Evolutionary conservation across 106 monocot genomes (phyloP).

Genomic region (Phalaenopsis aphrodite): DNA sequence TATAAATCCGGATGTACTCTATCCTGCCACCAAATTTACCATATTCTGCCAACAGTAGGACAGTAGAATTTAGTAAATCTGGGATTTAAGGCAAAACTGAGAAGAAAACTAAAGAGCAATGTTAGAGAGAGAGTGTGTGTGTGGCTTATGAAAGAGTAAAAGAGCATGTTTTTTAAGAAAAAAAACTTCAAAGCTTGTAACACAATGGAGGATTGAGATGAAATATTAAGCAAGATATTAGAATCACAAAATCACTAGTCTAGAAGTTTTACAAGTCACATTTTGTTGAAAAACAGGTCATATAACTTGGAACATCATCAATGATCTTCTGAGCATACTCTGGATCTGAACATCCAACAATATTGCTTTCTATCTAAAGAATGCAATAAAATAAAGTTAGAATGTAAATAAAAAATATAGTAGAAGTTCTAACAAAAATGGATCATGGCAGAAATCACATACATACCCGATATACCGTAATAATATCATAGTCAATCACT

Average conservation of each 20-base stretch:
- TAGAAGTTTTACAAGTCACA: conserved; percentile 59
- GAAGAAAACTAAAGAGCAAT: too few relatives aligned
- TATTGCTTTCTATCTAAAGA: conserved; percentile 89
- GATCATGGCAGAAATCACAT: conserved; percentile 1
- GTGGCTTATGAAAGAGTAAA: too few relatives aligned
- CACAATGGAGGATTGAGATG: not conserved
- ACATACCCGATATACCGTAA: conserved; percentile 69
- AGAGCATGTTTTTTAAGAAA: not conserved
- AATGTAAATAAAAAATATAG: not conserved
- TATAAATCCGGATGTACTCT: too few relatives aligned
- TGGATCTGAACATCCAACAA: conserved; percentile 92
- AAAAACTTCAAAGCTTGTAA: not conserved
- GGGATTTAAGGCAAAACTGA: too few relatives aligned
- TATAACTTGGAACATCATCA: conserved; percentile 73
- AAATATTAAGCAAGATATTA: not conserved
- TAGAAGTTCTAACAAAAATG: not conserved
- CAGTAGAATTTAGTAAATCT: too few relatives aligned
- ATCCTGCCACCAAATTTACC: too few relatives aligned
- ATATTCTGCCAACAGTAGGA: too few relatives aligned
- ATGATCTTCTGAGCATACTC: conserved; percentile 93
- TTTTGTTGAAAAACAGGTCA: conserved; percentile 91
- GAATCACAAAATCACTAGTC: not conserved
- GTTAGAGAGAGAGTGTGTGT: too few relatives aligned
- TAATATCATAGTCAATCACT: conserved; percentile 60
- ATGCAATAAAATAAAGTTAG: conserved; percentile 3